Evolutionary conservation across 306 rosid genomes (phyloP), one percentile per base, ranked within the genome.

Genomic region (Begonia peltatifolia): DNA sequence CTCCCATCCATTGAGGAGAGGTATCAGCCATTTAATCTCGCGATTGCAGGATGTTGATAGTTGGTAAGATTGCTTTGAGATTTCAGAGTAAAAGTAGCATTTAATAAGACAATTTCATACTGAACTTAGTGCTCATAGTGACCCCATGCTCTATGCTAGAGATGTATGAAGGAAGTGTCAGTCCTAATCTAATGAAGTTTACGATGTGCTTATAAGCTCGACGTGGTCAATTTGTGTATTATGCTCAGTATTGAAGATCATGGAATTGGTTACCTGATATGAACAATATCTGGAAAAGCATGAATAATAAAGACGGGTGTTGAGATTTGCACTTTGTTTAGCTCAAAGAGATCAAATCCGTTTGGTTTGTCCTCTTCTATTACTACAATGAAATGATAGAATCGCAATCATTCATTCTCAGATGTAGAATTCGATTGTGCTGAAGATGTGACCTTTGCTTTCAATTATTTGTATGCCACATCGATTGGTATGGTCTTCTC

Each of bases 51-150:
- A 90, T 92, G 84, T 86, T 92, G 65, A 74, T 79, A 83, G 96
- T 92, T 86, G 99, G 99, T 92, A 92, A 92, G 99, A 81, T 69
- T 83, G 95, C 97, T 83, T 80, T 78, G 80, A 85, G 95, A 78
- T 78, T 81, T 83, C 74, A 76, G 67, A 80, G 76, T 77, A 75
- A 80, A 75, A 69, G 76, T 71, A 63, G 79, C 72, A 83, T 76
- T 71, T 70, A 74, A 68, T 30, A 68, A 86, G 88, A 75, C 81
- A 74, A 52, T 75, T 54, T 74, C 74, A 69, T 74, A 66, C 73
- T 72, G 79, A 74, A 76, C 95, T 68, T 79, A 71, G 94, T 65
- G 70, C 82, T 79, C 71, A 67, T 73, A 73, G 88, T 62, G 81
- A 69, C 58, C 72, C 83, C 69, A 50, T 70, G 52, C 72, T 75